Percentiles rank a stretch among this genome's conserved stretches.
These are phyloP conservation scores for Capronia coronata DNA, from an alignment of 2,329 filamentous ascomycete species.

Conservation along the genomic window DNA sequence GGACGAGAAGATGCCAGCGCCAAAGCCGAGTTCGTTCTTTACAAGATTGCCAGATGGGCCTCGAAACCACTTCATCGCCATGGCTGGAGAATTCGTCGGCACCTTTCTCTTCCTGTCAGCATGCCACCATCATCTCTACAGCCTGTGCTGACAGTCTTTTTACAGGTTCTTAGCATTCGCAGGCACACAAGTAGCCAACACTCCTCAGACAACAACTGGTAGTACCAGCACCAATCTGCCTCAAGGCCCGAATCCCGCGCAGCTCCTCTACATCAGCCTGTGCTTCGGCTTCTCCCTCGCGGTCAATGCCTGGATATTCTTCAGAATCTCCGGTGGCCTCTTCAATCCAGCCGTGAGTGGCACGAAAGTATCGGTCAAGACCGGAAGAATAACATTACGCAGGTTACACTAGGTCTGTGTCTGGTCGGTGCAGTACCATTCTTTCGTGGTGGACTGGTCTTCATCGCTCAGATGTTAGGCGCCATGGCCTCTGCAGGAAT, in stretches of 20 bases:
- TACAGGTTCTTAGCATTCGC: slow-evolving; percentile 43
- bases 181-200: slow-evolving; percentile 44
- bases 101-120: slow-evolving; percentile 42
- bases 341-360: slow-evolving; percentile 46
- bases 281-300: slow-evolving; percentile 44
- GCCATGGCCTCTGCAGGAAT: slow-evolving; percentile 55
- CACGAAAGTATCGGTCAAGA: background rate
- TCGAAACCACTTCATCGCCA: slow-evolving; percentile 44
- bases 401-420: slow-evolving; percentile 55
- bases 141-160: slow-evolving; percentile 1
- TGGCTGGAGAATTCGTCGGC: slow-evolving; percentile 48
- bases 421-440: slow-evolving; percentile 53
- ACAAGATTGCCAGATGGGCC: slow-evolving; percentile 30
- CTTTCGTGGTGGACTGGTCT: slow-evolving; percentile 47
- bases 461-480: slow-evolving; percentile 53
- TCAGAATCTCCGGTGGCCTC: slow-evolving; percentile 46
- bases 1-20: slow-evolving; percentile 22
- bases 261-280: slow-evolving; percentile 40
- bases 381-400: slow-evolving; percentile 9
- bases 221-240: slow-evolving; percentile 24
- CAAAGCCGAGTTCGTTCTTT: slow-evolving; percentile 17
- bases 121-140: background rate
- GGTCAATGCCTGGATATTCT: slow-evolving; percentile 52
- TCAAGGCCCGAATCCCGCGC: slow-evolving; percentile 32
- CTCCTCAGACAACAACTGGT: slow-evolving; percentile 32